These are phyloP conservation scores for Oryza glaberrima DNA, from an alignment of 176 grass and related monocot species.

Conservation along the genomic window DNA sequence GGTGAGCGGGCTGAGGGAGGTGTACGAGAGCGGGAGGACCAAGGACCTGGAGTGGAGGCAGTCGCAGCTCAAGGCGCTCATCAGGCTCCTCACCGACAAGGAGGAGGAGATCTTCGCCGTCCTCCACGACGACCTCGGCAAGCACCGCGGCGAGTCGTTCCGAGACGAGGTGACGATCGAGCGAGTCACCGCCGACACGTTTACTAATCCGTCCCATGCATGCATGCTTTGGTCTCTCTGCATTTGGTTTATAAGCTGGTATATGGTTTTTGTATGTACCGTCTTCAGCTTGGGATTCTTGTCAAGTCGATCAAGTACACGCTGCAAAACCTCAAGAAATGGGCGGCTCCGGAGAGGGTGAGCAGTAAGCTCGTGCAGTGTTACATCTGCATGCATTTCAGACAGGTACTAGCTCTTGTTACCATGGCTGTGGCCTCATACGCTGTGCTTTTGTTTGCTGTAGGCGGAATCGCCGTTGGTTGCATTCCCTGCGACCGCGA, in stretches of 20 bases:
- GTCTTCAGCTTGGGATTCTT: slow-evolving; percentile 53
- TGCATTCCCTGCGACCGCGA: slow-evolving; percentile 67
- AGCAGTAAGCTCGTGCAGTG: neutral
- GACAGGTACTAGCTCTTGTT: neutral
- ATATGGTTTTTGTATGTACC: neutral
- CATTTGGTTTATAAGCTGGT: neutral
- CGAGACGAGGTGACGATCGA: slow-evolving; percentile 54
- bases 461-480: slow-evolving; percentile 56
- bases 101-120: slow-evolving; percentile 65
- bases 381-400: neutral
- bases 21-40: slow-evolving; percentile 66
- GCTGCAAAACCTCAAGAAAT: slow-evolving; percentile 61
- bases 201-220: neutral
- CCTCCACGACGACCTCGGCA: slow-evolving; percentile 69
- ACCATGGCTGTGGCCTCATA: neutral
- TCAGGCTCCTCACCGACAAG: slow-evolving; percentile 58
- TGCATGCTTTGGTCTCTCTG: neutral
- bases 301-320: slow-evolving; percentile 53
- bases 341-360: slow-evolving; percentile 72
- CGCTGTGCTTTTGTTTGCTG: neutral
- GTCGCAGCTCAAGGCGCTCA: slow-evolving; percentile 64
- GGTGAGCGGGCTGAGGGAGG: slow-evolving; percentile 40
- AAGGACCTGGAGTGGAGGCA: slow-evolving; percentile 60
- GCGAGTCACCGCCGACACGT: too few relatives aligned
- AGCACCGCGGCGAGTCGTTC: slow-evolving; percentile 65